A percentile compares a stretch with the other conserved stretches of the same genome.
phyloP scores from a whole-genome alignment of 2,329 filamentous ascomycete genomes.

The Sporothrix sp. region DNA sequence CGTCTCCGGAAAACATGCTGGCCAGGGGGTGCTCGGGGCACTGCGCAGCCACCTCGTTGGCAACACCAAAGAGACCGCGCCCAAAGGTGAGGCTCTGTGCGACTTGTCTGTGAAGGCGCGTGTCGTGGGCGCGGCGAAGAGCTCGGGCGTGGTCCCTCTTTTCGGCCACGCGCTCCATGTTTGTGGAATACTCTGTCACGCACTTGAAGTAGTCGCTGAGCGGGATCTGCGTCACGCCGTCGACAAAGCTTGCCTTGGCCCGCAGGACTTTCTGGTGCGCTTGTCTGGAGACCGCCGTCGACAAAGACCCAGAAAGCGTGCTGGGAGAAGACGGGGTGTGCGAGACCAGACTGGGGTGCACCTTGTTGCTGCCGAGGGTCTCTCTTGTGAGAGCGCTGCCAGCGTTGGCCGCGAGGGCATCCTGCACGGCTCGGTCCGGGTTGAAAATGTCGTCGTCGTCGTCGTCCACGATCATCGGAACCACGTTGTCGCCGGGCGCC shows the following conservation, averaged over 20 bases:
- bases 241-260: slow-evolving; percentile 12
- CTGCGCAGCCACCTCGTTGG: background rate
- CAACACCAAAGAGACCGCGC: slow-evolving; percentile 17
- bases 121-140: slow-evolving; percentile 11
- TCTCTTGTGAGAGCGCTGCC: background rate
- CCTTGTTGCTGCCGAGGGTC: too few species aligned
- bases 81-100: slow-evolving; percentile 16
- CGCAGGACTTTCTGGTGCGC: background rate
- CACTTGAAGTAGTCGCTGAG: slow-evolving; percentile 15
- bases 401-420: too few species aligned
- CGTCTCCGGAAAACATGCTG: slow-evolving; percentile 14
- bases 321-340: slow-evolving; percentile 1
- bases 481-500: background rate
- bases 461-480: slow-evolving; percentile 12
- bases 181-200: slow-evolving; percentile 15
- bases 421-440: background rate
- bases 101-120: background rate
- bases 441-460: slow-evolving; percentile 11
- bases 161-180: slow-evolving; percentile 15
- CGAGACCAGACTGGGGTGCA: background rate
- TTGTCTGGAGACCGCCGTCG: background rate
- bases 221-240: slow-evolving; percentile 18
- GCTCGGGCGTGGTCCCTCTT: slow-evolving; percentile 8
- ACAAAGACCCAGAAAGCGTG: background rate
- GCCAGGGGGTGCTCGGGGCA: slow-evolving; percentile 11